Base-by-base conservation (phyloP, 345 rosid genomes). In the Cardamine chenopodiifolia region DNA sequence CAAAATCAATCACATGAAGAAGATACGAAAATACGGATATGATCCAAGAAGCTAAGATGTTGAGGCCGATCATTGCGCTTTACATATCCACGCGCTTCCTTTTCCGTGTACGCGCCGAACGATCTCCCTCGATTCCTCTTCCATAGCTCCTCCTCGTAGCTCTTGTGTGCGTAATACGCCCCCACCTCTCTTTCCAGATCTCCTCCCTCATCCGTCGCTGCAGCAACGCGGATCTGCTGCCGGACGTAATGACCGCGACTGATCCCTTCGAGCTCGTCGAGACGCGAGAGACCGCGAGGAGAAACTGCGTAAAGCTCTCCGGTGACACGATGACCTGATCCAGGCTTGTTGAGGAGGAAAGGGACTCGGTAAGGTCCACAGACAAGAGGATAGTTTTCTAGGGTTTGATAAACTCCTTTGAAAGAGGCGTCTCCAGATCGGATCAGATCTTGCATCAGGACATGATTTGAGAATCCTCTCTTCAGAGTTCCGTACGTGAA, bases 321-420 rank as follows among this genome's bases (percentile, higher is more conserved):
- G 19, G 83, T 65, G 9, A 92, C 90, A 6, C 55, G 82, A 31
- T 83, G 79, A 0, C 93, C 96, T 1, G 82, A 50, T 2, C 89
- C 92, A 11, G 90, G 89, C 32, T 89, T 74, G 77, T 92, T 80
- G 74, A 92, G 87, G 74, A 92, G 97, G 82, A 92, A 92, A 11
- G 97, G 97, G 26, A 92, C 97, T 5, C 84, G 56, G 77, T 85
- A 92, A 0, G 97, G 97, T 47, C 97, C 97, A 74, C 97, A 92
- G 3, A 92, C 97, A 20, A 92, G 89, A 2, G 97, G 97, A 59
- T 80, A 86, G 0, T 40, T 70, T 5, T 83, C 84, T 0, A 47
- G 14, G 54, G 96, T 89, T 15, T 77, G 75, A 64, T 64, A 86
- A 15, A 78, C 55, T 34, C 97, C 96, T 48, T 76, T 81, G 85